Percentiles rank a stretch among this genome's conserved stretches.
Conservation (phyloP, 495 filamentous ascomycete genomes). For the Neurospora cerealis region DNA sequence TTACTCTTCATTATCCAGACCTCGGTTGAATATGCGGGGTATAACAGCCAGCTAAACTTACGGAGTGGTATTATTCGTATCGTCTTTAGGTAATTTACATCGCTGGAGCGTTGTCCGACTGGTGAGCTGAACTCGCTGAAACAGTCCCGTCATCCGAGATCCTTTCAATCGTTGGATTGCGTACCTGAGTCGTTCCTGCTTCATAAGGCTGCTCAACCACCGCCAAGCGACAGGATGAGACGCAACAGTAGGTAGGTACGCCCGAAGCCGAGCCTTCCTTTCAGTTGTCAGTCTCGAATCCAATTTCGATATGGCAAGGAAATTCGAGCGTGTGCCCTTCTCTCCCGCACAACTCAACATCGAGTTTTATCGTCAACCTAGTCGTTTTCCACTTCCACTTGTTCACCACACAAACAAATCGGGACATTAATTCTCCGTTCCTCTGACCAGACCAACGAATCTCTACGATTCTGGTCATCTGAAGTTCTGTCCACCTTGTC, state of each 20-base stretch:
- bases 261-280: background rate
- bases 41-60: background rate
- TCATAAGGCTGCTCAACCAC: background rate
- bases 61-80: background rate
- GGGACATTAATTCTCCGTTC: background rate
- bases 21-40: background rate
- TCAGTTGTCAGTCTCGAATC: background rate
- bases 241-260: background rate
- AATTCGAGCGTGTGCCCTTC: background rate
- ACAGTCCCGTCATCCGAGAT: background rate
- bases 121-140: background rate
- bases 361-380: background rate
- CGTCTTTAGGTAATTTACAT: background rate
- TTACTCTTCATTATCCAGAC: background rate
- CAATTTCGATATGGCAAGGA: background rate
- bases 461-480: background rate
- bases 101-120: background rate
- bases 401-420: background rate
- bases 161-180: background rate
- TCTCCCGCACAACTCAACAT: background rate
- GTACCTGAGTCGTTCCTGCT: background rate
- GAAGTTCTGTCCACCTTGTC: background rate
- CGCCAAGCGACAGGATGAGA: background rate
- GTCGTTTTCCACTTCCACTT: background rate
- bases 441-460: background rate